Conservation (phyloP, 2,329 filamentous ascomycete species). For the Chlorencoelia australis region DNA sequence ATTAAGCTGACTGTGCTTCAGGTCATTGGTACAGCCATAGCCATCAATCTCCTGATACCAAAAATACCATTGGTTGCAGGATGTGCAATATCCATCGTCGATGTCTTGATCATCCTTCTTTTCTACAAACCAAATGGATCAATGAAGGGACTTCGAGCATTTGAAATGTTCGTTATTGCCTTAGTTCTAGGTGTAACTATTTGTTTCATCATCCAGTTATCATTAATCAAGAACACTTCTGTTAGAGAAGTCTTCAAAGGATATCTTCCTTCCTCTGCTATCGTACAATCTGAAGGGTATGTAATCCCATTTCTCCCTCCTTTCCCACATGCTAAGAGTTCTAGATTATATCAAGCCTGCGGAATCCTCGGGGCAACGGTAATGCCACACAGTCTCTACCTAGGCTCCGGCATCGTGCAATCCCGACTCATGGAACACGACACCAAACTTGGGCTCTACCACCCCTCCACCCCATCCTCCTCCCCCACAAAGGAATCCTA, state of each 20-base stretch:
- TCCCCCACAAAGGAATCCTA: slow-evolving; percentile 45
- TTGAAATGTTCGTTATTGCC: slow-evolving; percentile 53
- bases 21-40: slow-evolving; percentile 57
- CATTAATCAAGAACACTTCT: slow-evolving; percentile 44
- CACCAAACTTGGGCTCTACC: slow-evolving; percentile 40
- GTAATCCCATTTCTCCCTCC: slow-evolving; percentile 5
- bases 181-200: slow-evolving; percentile 59
- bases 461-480: slow-evolving; percentile 21
- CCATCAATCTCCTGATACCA: slow-evolving; percentile 54
- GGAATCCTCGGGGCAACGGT: slow-evolving; percentile 70
- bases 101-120: slow-evolving; percentile 57
- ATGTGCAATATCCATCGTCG: slow-evolving; percentile 57
- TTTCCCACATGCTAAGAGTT: slow-evolving; percentile 12
- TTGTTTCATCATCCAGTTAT: slow-evolving; percentile 62
- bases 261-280: slow-evolving; percentile 50
- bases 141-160: slow-evolving; percentile 49
- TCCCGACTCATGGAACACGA: slow-evolving; percentile 56
- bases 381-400: slow-evolving; percentile 59
- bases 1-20: slow-evolving; percentile 32
- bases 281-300: slow-evolving; percentile 47
- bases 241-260: slow-evolving; percentile 53
- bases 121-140: slow-evolving; percentile 52
- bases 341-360: slow-evolving; percentile 55
- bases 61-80: slow-evolving; percentile 56
- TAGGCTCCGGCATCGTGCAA: slow-evolving; percentile 61